phyloP scores from a whole-genome alignment of 2,329 filamentous ascomycete genomes.

The Macrophomina phaseolina region DNA sequence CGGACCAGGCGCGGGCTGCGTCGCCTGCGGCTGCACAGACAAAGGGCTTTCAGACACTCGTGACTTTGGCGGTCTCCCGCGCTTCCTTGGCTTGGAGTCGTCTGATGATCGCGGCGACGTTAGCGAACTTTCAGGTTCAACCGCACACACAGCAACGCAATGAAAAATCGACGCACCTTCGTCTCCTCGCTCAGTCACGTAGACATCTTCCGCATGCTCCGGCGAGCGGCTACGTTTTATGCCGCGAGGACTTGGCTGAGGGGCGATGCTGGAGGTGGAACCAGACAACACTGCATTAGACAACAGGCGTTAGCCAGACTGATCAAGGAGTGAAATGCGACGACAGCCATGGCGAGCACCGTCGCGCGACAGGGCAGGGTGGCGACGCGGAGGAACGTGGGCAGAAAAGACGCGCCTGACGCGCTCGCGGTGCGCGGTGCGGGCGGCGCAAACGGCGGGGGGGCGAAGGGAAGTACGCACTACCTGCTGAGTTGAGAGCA shows the following conservation, averaged over 20 bases:
- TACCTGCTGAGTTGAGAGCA: slow-evolving; percentile 47
- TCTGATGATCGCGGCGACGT: slow-evolving; percentile 32
- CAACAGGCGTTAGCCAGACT: slow-evolving; percentile 1
- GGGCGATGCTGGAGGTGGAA: slow-evolving; percentile 39
- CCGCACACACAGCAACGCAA: background rate
- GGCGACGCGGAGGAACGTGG: background rate
- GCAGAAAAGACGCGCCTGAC: slow-evolving; percentile 20
- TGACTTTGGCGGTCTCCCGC: slow-evolving; percentile 66
- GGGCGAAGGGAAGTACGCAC: slow-evolving; percentile 27
- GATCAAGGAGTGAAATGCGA: background rate
- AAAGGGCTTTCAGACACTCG: slow-evolving; percentile 63
- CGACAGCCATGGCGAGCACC: slow-evolving; percentile 6
- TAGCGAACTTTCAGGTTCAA: background rate
- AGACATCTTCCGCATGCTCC: slow-evolving; percentile 43
- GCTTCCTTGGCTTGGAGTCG: slow-evolving; percentile 45
- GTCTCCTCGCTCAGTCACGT: slow-evolving; percentile 39
- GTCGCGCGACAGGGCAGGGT: background rate
- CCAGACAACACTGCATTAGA: slow-evolving; percentile 38
- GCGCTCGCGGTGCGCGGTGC: slow-evolving; percentile 13
- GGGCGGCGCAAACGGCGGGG: slow-evolving; percentile 14
- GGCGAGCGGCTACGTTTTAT: slow-evolving; percentile 50
- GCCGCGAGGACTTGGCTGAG: slow-evolving; percentile 43
- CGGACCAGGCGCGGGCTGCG: slow-evolving; percentile 53
- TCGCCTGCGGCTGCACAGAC: slow-evolving; percentile 58
- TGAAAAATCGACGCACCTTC: slow-evolving; percentile 35